Evolutionary conservation across 2,329 filamentous ascomycete species (phyloP), one percentile per base, ranked within the genome.

Genomic region (Botrytis fragariae): DNA sequence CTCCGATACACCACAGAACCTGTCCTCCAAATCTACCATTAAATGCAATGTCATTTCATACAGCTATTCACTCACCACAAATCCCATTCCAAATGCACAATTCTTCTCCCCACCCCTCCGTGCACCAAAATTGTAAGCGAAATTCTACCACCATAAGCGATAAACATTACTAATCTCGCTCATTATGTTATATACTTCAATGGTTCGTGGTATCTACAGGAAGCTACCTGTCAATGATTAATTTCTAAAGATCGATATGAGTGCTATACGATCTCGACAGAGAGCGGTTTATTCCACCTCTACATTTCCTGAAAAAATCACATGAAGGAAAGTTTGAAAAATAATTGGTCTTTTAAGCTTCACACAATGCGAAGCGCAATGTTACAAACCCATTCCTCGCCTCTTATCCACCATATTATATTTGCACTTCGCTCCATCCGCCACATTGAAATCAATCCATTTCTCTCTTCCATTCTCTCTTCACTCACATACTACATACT

Each of bases 91-190:
- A 18, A 57, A n/a, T 62, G 35, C 60, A n/a, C 60, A 9, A 18
- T 62, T n/a, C 60, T 62, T n/a, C 60, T 42, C 14, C 37, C 12
- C 8, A n/a, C 3, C 22, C 60, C 37, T 18, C 37, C 14, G 14
- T n/a, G 12, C 25, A n/a, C 60, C 35, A 62, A 62, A 62, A n/a
- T 37, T n/a, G n/a, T 62, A 62, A 62, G 60, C 60, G 60, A 62
- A 62, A 18, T n/a, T 39, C 14, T n/a, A 39, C 37, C 60, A 62
- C 1, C 25, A 62, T 25, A 62, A 62, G 60, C 60, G 60, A 62
- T 42, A 35, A 62, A 39, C 60, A 62, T 62, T 18, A 42, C 14
- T 61, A n/a, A n/a, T 62, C 37, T 4, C 12, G 25, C 16, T 18
- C 35, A 42, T 62, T 16, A 18, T 62, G 22, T 8, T 16, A 39